A percentile compares a stretch with the other conserved stretches of the same genome.
Conservation (phyloP, 2,329 filamentous ascomycete species). For the Diaporthe vexans region DNA sequence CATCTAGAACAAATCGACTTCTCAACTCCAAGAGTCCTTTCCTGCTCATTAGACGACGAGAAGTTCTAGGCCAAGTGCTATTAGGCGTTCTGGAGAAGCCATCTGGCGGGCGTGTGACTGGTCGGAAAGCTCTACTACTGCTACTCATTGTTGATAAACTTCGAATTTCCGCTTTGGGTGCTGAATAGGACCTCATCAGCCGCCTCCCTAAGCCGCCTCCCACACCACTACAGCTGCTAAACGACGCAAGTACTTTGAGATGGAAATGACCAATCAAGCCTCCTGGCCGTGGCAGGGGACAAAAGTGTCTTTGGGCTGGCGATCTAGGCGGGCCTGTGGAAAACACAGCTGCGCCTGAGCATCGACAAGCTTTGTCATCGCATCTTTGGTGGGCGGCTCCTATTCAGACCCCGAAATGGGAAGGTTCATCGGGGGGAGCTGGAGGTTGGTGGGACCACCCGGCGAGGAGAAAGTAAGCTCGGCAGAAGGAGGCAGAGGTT, state of each 20-base stretch:
- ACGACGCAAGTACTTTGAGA: background rate
- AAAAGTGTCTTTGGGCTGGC: background rate
- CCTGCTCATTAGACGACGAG: background rate
- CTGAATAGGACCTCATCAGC: constrained; percentile 35
- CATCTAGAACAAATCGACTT: background rate
- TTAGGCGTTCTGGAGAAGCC: background rate
- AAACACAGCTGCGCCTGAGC: background rate
- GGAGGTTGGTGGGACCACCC: background rate
- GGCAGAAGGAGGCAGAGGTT: no score
- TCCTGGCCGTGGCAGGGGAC: background rate
- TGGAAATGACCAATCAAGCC: background rate
- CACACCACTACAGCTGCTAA: background rate
- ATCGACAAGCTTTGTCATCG: constrained; percentile 18
- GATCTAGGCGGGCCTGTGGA: background rate
- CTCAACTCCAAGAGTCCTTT: background rate
- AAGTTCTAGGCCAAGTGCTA: background rate
- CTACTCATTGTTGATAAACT: background rate
- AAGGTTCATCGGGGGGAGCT: background rate
- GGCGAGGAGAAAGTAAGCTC: background rate
- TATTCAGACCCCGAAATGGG: constrained; percentile 36
- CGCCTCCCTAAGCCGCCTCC: background rate
- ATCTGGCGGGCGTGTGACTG: background rate
- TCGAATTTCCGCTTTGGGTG: constrained; percentile 6
- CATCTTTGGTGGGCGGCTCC: constrained; percentile 22
- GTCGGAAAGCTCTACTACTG: background rate